These are phyloP conservation scores for Tilletia walkeri DNA, from an alignment of 1,284 basidiomycete species.

Conservation along the genomic window DNA sequence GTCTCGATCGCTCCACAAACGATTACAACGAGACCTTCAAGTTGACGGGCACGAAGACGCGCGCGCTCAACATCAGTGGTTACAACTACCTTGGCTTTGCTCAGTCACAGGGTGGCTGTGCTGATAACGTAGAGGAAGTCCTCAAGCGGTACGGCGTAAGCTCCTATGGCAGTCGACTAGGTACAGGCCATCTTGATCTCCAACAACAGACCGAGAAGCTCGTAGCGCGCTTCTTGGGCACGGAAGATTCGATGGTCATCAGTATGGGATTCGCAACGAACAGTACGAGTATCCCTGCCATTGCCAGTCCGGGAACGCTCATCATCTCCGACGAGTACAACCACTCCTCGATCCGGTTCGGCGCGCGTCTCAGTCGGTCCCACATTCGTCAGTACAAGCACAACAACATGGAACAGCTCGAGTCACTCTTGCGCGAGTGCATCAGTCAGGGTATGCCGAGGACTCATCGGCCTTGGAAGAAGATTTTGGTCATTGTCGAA, in stretches of 20 bases:
- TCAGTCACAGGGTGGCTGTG: conserved; percentile 85
- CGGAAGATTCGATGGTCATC: conserved; percentile 82
- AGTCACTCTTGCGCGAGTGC: conserved; percentile 78
- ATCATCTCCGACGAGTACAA: conserved; percentile 97
- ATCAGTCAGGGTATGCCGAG: conserved; percentile 97
- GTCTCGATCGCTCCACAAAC: conserved; percentile 78
- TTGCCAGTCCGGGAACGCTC: conserved; percentile 85
- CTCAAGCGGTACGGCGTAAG: conserved; percentile 65
- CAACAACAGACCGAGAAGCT: conserved; percentile 80
- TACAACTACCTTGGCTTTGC: conserved; percentile 99
- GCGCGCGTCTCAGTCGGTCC: conserved; percentile 83
- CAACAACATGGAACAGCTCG: conserved; percentile 84
- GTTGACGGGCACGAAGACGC: conserved; percentile 74
- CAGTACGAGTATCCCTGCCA: conserved; percentile 87
- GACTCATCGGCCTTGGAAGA: conserved; percentile 98
- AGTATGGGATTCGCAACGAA: conserved; percentile 99
- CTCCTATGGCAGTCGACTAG: conserved; percentile 73
- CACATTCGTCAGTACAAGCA: conserved; percentile 94
- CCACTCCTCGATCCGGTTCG: conserved; percentile 92
- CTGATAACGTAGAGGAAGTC: conserved; percentile 77
- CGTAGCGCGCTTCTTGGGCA: conserved; percentile 83
- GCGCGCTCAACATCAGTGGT: conserved; percentile 91
- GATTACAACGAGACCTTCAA: conserved; percentile 80
- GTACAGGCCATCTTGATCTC: conserved; percentile 79
- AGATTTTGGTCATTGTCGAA: conserved; percentile 92